Conservation (phyloP, 129 eudicot species). For the Flaveria trinervia region DNA sequence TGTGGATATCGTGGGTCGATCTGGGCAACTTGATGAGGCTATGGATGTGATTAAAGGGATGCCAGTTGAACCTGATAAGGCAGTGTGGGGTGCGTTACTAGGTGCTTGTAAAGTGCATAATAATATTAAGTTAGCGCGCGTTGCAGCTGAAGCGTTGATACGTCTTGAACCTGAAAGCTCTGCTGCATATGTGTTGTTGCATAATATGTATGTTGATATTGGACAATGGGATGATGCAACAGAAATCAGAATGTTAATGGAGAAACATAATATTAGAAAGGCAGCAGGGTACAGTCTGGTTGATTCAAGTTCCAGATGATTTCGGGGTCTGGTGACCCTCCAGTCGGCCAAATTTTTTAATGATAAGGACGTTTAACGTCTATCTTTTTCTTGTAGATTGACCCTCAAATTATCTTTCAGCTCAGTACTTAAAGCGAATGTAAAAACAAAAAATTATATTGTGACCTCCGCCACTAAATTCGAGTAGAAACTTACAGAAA, state of each 20-base stretch:
- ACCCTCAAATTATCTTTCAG: too few relatives aligned
- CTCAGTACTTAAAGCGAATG: too few relatives aligned
- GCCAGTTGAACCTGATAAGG: conserved; percentile 60
- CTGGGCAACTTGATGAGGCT: conserved; percentile 74
- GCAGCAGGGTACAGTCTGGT: conserved; percentile 57
- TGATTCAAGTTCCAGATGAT: conserved; percentile 36
- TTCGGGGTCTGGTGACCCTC: too few relatives aligned
- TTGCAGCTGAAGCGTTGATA: conserved; percentile 71
- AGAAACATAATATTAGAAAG: conserved; percentile 45
- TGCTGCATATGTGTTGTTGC: conserved; percentile 53
- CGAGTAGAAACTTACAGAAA: too few relatives aligned
- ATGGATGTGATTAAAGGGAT: conserved; percentile 57
- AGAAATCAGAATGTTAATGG: conserved; percentile 53
- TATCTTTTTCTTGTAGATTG: neutral
- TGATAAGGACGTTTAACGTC: neutral
- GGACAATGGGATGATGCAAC: conserved; percentile 65
- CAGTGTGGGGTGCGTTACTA: conserved; percentile 81
- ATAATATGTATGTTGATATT: conserved; percentile 62
- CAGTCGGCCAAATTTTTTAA: neutral
- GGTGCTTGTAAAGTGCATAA: conserved; percentile 82
- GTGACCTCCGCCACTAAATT: too few relatives aligned
- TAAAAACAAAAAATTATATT: too few relatives aligned
- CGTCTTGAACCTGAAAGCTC: conserved; percentile 20
- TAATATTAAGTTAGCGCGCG: conserved; percentile 62
- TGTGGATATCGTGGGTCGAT: conserved; percentile 68